These are phyloP conservation scores for Gossypium australe DNA, from an alignment of 345 rosid genomes.

Conservation along the genomic window DNA sequence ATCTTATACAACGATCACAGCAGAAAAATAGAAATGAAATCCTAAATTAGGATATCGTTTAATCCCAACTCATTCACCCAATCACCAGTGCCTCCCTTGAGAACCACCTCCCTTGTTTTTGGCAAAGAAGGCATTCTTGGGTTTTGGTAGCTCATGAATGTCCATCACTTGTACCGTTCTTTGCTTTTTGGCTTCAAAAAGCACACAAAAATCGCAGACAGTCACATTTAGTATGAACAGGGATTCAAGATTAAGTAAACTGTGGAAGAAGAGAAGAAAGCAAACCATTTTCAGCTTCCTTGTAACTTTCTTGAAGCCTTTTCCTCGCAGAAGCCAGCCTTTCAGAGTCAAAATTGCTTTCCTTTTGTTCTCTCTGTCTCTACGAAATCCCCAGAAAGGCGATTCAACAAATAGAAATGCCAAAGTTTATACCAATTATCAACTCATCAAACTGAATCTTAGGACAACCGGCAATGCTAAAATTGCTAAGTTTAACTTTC, in stretches of 20 bases:
- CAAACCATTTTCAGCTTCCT: slow-evolving; percentile 89
- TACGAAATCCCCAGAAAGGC: slow-evolving; percentile 24
- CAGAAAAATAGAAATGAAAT: not conserved
- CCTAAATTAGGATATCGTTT: not conserved
- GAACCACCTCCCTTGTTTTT: slow-evolving; percentile 82
- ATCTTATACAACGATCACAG: not conserved
- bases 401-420: not conserved
- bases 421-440: not conserved
- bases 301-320: slow-evolving; percentile 85
- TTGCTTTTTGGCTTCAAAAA: slow-evolving; percentile 88
- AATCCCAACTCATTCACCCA: not conserved
- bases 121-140: slow-evolving; percentile 80
- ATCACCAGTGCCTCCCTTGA: slow-evolving; percentile 69
- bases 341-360: slow-evolving; percentile 50
- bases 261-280: not conserved
- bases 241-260: not conserved
- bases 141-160: slow-evolving; percentile 93
- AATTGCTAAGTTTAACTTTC: not conserved
- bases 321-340: slow-evolving; percentile 67
- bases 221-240: slow-evolving; percentile 4
- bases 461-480: not conserved
- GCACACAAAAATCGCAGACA: slow-evolving; percentile 17
- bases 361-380: slow-evolving; percentile 71
- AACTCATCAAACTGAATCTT: not conserved
- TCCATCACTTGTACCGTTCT: slow-evolving; percentile 99